These are phyloP conservation scores for Lichenothelia convexa DNA, from an alignment of 495 filamentous ascomycete genomes.

Conservation along the genomic window DNA sequence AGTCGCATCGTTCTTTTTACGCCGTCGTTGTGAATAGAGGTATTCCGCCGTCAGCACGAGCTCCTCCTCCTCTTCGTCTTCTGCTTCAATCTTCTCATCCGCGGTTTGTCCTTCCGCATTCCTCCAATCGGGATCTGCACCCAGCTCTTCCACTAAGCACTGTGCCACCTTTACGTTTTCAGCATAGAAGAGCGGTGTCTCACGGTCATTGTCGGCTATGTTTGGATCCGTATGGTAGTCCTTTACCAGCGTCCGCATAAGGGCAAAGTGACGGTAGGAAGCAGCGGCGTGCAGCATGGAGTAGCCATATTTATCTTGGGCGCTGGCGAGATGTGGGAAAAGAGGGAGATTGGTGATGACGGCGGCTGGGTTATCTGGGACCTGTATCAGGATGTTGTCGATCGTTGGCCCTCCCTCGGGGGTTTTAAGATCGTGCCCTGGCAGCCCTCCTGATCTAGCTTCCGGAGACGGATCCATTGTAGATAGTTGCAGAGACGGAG, in stretches of 20 bases:
- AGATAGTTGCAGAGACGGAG: no score
- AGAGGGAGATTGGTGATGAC: slow-evolving; percentile 16
- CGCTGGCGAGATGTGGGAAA: slow-evolving; percentile 18
- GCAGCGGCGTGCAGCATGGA: slow-evolving; percentile 81
- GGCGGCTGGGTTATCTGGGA: slow-evolving; percentile 16
- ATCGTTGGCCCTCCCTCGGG: no score
- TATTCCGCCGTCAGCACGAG: slow-evolving; percentile 12
- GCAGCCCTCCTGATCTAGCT: no score
- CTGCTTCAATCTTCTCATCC: slow-evolving; percentile 25
- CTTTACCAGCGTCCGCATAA: slow-evolving; percentile 58
- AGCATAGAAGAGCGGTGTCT: slow-evolving; percentile 75
- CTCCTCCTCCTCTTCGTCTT: slow-evolving; percentile 24
- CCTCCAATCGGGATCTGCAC: slow-evolving; percentile 32
- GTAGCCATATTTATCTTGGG: slow-evolving; percentile 33
- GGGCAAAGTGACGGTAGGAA: slow-evolving; percentile 71
- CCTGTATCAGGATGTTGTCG: slow-evolving; percentile 21
- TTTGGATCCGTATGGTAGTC: slow-evolving; percentile 64
- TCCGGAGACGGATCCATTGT: no score
- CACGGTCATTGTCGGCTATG: slow-evolving; percentile 69
- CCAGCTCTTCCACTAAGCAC: slow-evolving; percentile 63
- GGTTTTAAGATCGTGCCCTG: no score
- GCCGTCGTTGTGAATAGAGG: slow-evolving; percentile 2
- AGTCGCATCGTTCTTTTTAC: slow-evolving; percentile 1
- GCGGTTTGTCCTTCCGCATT: slow-evolving; percentile 23
- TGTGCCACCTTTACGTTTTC: slow-evolving; percentile 62